Conservation (phyloP, 192 early-diverging fungal genomes). For the Backusella tarrabulga region DNA sequence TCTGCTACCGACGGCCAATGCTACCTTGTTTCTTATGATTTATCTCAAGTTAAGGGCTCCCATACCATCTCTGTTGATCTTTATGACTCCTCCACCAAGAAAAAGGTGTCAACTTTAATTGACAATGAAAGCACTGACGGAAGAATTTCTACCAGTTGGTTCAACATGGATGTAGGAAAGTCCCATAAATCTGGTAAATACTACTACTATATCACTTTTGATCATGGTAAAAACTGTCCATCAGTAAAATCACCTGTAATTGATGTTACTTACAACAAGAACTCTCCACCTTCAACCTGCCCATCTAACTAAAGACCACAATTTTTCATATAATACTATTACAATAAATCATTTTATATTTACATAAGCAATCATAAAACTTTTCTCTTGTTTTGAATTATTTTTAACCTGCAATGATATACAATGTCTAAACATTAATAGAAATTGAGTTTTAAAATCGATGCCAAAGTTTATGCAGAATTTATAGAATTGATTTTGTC, state of each 20-base stretch:
- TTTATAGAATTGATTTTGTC: not conserved
- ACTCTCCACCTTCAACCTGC: not conserved
- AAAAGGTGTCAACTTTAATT: not conserved
- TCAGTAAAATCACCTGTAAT: not conserved
- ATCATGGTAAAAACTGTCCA: not conserved
- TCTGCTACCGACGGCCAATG: constrained; percentile 3
- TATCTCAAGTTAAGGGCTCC: not conserved
- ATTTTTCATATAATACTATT: not conserved
- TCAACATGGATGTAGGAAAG: constrained; percentile 1
- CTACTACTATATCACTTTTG: not conserved
- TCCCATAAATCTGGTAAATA: constrained; percentile 4
- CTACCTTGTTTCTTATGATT: not conserved
- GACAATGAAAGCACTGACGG: not conserved
- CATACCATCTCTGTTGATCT: not conserved
- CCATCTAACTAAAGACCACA: not conserved
- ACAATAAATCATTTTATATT: not conserved
- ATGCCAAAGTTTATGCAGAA: not conserved
- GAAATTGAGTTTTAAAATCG: not conserved
- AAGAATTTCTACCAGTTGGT: not conserved
- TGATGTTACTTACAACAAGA: constrained; percentile 12
- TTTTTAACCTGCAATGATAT: not conserved
- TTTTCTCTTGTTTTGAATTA: not conserved
- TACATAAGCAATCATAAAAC: not conserved
- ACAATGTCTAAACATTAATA: not conserved
- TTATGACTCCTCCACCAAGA: not conserved